Base-by-base conservation (phyloP, 306 rosid genomes). In the Leucaena leucocephala region DNA sequence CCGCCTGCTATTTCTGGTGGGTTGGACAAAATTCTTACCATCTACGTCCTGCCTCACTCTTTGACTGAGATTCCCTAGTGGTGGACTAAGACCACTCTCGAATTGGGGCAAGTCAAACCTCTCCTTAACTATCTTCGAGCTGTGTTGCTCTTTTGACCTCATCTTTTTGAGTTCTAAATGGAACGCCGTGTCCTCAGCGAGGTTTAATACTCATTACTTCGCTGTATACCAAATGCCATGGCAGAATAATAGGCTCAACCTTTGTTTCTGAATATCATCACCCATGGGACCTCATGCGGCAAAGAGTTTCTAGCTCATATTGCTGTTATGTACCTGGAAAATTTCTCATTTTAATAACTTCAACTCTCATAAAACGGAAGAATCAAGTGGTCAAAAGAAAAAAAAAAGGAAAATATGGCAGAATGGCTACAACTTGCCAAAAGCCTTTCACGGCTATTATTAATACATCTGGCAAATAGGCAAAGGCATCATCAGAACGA, bases 121-220 rank as follows among this genome's bases (percentile, higher is more conserved):
- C 63, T 84, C 86, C 85, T 87, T 86, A 42, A 19, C 88, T 68
- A 77, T 44, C 74, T 78, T 84, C 9, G 84, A 75, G 76, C 81
- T 48, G 68, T 77, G 84, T 85, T 77, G 85, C 85, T 68, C 76
- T 65, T 75, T 89, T 48, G 88, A 81, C 62, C 81, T 76, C 40
- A 66, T 88, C 77, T 73, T 88, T 82, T 70, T 74, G 27, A 74
- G 86, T 58, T 82, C 90, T 76, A 84, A 71, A 78, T 85, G 81
- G 81, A 74, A 80, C 78, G 83, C 91, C 92, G 86, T 92, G 50
- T 78, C 86, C 61, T 55, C 76, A 77, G 83, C 78, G 33, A 82
- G 43, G 45, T 78, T 90, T 84, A 87, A 49, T 74, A 72, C 75
- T 82, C 76, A 72, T 75, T 59, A 76, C 42, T 71, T 78, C 79